phyloP scores from a whole-genome alignment of 2,329 filamentous ascomycete species.

The Colletotrichum paranaense region DNA sequence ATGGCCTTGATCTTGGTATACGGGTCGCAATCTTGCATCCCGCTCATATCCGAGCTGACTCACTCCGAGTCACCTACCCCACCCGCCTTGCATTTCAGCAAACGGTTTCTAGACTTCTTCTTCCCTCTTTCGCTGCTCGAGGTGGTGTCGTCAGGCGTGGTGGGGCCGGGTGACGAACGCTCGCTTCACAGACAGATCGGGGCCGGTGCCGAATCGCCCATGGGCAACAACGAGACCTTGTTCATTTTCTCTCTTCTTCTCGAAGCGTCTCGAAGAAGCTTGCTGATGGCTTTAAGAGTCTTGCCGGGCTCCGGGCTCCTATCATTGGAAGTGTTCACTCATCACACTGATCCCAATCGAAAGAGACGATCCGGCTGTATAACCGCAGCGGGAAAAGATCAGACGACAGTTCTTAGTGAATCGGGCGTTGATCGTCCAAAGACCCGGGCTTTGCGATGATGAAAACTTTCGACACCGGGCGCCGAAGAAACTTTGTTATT shows the following conservation, averaged over 20 bases:
- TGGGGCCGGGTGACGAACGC: conserved; percentile 16
- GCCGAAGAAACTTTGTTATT: background rate
- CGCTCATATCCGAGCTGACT: conserved; percentile 6
- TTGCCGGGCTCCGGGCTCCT: too few species aligned
- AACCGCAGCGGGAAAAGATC: background rate
- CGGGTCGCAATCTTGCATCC: background rate
- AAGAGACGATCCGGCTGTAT: too few species aligned
- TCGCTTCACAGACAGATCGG: background rate
- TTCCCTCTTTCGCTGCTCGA: too few species aligned
- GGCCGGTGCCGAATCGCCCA: conserved; percentile 18
- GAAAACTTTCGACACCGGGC: background rate
- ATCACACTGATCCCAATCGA: background rate
- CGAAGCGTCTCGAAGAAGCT: background rate
- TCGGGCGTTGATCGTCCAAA: background rate
- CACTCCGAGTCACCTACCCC: background rate
- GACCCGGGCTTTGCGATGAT: background rate
- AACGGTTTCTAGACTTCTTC: background rate
- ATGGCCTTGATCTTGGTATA: background rate
- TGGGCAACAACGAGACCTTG: background rate
- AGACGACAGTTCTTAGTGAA: background rate
- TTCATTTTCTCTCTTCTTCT: background rate
- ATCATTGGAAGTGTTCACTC: background rate
- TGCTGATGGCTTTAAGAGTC: background rate
- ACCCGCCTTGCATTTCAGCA: background rate
- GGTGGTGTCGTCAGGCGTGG: background rate